These are phyloP conservation scores for Rachicladosporium sp. DNA, from an alignment of 2,329 filamentous ascomycete species.

Conservation along the genomic window DNA sequence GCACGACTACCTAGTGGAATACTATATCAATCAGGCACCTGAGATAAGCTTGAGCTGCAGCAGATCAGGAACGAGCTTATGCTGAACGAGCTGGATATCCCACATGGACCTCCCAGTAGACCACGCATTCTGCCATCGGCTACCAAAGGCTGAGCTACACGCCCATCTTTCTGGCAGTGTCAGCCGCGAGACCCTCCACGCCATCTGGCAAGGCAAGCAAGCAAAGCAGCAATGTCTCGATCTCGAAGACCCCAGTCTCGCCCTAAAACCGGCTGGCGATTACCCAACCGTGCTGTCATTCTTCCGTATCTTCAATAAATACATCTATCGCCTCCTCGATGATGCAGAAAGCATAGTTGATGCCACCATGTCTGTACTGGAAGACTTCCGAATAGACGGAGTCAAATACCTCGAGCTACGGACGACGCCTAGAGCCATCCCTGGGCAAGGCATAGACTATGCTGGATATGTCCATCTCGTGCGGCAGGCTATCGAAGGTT, in stretches of 20 bases:
- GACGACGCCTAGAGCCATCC: conserved; percentile 60
- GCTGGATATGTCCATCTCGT: conserved; percentile 54
- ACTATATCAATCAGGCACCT: too few species aligned
- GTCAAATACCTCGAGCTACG: conserved; percentile 69
- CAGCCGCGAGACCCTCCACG: conserved; percentile 56
- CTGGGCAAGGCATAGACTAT: conserved; percentile 42
- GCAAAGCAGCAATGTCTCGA: conserved; percentile 36
- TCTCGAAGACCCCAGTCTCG: conserved; percentile 54
- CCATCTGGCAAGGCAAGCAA: conserved; percentile 57
- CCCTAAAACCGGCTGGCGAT: conserved; percentile 51
- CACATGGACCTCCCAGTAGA: conserved; percentile 2
- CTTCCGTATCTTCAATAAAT: conserved; percentile 65
- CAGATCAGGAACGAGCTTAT: too few species aligned
- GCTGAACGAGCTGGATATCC: too few species aligned
- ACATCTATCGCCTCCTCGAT: conserved; percentile 65
- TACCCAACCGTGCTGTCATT: conserved; percentile 40
- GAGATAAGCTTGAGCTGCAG: too few species aligned
- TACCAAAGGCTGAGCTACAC: conserved; percentile 51
- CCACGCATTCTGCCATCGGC: conserved; percentile 19
- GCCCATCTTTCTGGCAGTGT: conserved; percentile 73
- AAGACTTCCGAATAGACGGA: conserved; percentile 56
- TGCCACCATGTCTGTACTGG: conserved; percentile 53
- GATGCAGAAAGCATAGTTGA: conserved; percentile 41
- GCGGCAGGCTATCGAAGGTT: conserved; percentile 48
- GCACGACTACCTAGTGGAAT: too few species aligned